Evolutionary conservation across 2,329 filamentous ascomycete genomes (phyloP), one percentile per base, ranked within the genome.

Genomic region (Trichoderma breve): DNA sequence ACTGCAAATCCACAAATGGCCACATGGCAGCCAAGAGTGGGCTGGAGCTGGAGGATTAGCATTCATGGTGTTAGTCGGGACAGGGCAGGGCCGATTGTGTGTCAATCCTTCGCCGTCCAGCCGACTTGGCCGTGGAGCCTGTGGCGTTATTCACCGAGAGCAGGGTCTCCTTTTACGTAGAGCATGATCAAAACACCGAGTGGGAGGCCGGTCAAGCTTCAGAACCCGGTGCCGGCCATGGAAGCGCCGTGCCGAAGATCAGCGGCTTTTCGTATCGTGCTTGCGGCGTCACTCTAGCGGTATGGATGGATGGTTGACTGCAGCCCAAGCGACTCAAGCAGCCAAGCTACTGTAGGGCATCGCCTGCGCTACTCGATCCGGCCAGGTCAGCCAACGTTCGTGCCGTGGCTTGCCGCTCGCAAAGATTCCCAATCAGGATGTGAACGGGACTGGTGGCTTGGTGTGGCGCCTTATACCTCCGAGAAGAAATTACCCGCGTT

Each of bases 321-420:
- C 47, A 39, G 47, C 63, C 24, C 24, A 24, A 36, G 14, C 34
- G 24, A 24, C 24, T 14, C 34, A 36, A 36, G 34, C 34, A 15
- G 14, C 15, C n/a, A 26, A 34, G 55, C 55, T 61, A 30, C 28
- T 58, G 26, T 58, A 69, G 34, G 39, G 36, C 57, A 53, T 69
- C 55, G 57, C 66, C 61, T 61, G 66, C 55, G 66, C 66, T 70
- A 36, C 66, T 70, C 66, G 39, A 70, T 70, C 28, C 57, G 66
- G 57, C 18, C 55, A 53, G 34, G 57, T 51, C 43, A 53, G 57
- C 51, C 51, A 61, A 36, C 14, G 11, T 51, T 51, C 55, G 39
- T 61, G 66, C 66, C 66, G 66, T 32, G 51, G 66, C 21, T 70
- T 70, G 66, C 66, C 66, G 66, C 66, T 69, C 43, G 66, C 36